Evolutionary conservation across 2,329 filamentous ascomycete genomes (phyloP), one percentile per base, ranked within the genome.

Genomic region (Sphaerostilbella broomeana): DNA sequence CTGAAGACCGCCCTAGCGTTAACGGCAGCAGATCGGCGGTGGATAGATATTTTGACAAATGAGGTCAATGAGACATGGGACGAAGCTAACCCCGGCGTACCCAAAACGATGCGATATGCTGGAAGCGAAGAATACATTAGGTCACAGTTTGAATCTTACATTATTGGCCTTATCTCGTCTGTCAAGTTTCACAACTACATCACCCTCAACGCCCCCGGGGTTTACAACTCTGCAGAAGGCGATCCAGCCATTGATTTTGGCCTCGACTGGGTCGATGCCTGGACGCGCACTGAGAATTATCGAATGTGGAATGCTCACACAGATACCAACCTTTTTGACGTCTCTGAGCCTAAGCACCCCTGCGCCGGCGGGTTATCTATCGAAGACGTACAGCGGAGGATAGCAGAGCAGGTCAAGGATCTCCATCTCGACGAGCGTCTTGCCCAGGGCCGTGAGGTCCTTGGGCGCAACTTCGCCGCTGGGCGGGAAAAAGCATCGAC

Each of bases 91-190:
- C 92, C 92, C 0, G 78, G 79, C 46, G 75, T 86, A 33, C 92
- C 92, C n/a, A 95, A 88, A 54, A 94, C 87, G 2, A 82, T 95
- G 70, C 89, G 89, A 20, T 98, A 95, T 55, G 81, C 87, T 25
- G 92, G 92, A 20, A 95, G 88, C 47, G 92, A 98, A 64, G 92
- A 97, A 58, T 95, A 95, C 55, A 98, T 98, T 52, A 79, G 92
- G 20, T 77, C 95, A 27, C 90, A 97, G 55, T 98, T 98, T 47
- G 92, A 98, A 63, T 89, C 95, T 55, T 98, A 98, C 57, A 75
- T 98, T 5, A 74, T 97, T 17, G 86, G 88, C 0, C 73, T 98
- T 46, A 77, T 97, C 29, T 86, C 89, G 0, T 80, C 86, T 1
- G 84, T 89, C 50, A 95, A 95, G 59, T 97, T 94, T 58, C 88